Base-by-base conservation (phyloP, 257 asterid species). In the Solanum medicagineum region DNA sequence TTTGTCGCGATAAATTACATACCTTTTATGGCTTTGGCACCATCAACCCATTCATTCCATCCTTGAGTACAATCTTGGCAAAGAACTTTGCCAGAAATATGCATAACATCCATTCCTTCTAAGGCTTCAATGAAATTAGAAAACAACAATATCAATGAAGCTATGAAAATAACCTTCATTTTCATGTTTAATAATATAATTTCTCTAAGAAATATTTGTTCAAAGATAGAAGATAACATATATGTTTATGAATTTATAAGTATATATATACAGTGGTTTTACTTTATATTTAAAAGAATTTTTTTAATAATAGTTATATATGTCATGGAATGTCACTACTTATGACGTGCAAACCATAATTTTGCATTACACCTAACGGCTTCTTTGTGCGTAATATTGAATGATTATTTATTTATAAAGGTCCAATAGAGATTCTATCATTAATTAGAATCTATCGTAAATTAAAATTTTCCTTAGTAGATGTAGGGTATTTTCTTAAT, bases 1-100 rank as follows among this genome's bases (percentile, higher is more conserved):
- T 47, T 1, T 7, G 0, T 7, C 8, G 1, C 0, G 11, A 42
- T 24, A 36, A 36, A n/a, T 7, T 32, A 22, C 47, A 8, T 85
- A 95, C 99, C 98, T 89, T 93, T 85, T 77, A 95, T 89, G 83
- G 99, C 95, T 47, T 93, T 89, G 88, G 92, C 91, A 47, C 92
- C 98, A 32, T 90, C 86, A 83, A 91, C 92, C 99, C 99, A 95
- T 63, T 93, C 91, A 15, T 91, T 92, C 93, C 93, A 94, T 47
- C 94, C 97, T 66, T 86, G 47, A 32, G 89, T 85, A 89, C 99
- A 94, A 71, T 95, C 95, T 89, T 95, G 99, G 93, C 99, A 95
- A 26, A 92, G 93, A 55, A 94, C 97, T 87, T 88, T 92, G 44
- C 99, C 99, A 81, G 92, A 75, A 26, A 93, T 93, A 45, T 94